A percentile compares a stretch with the other conserved stretches of the same genome.
Evolutionary conservation across 2,329 filamentous ascomycete genomes (phyloP).

Genomic region (Colletotrichum aenigma): DNA sequence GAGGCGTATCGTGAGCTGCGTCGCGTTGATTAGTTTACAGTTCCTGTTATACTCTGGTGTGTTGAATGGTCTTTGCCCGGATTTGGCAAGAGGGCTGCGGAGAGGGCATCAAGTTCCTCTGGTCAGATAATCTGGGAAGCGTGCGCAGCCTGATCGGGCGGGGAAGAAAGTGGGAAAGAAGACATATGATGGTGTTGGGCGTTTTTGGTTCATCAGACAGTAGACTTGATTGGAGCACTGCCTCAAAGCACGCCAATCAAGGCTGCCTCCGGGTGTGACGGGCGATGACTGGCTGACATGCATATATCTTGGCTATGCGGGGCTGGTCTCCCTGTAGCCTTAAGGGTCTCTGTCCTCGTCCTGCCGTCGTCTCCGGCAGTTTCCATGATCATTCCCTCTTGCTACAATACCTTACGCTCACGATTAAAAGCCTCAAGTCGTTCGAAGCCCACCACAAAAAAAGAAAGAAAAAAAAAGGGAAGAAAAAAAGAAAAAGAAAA

Average conservation of each 20-base stretch:
- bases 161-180: background rate
- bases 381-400: background rate
- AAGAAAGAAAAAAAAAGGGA: no score
- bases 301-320: background rate
- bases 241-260: background rate
- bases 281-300: accelerated
- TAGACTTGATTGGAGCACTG: background rate
- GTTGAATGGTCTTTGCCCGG: accelerated
- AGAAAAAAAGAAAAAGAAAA: no score
- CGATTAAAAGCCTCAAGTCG: accelerated
- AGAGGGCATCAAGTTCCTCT: accelerated
- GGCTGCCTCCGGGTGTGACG: background rate
- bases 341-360: background rate
- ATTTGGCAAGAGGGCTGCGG: background rate
- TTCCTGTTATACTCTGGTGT: background rate
- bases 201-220: background rate
- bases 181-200: accelerated
- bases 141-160: background rate
- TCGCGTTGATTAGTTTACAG: background rate
- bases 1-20: background rate
- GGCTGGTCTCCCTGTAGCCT: background rate
- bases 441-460: background rate
- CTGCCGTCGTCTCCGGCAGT: accelerated
- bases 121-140: background rate
- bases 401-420: background rate